Evolutionary conservation across 202 grass and related monocot species (phyloP).

Genomic region (Miscanthus sacchariflorus): DNA sequence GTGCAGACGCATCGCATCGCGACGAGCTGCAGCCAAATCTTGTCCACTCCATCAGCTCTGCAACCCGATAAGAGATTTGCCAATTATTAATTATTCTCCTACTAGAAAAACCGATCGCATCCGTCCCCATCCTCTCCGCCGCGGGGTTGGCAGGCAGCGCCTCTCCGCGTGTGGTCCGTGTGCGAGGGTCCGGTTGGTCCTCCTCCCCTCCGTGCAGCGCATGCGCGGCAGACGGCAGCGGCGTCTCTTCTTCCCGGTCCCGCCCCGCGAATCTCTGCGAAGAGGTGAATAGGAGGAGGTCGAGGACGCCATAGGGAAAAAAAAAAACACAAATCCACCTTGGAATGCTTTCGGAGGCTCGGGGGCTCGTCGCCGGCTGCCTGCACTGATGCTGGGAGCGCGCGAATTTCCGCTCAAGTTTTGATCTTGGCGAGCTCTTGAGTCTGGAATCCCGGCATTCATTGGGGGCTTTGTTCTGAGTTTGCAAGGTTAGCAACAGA

Average conservation of each 20-base stretch:
- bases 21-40: not conserved
- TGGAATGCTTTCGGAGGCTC: not conserved
- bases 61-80: not conserved
- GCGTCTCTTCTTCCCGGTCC: constrained; percentile 5
- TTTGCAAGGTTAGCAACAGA: constrained; percentile 19
- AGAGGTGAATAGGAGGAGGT: not conserved
- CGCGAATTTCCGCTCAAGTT: not conserved
- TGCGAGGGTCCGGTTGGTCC: not conserved
- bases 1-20: not conserved
- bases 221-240: not conserved
- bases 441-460: constrained; percentile 30
- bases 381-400: constrained; percentile 25
- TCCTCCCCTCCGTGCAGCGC: not conserved
- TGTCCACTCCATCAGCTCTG: constrained; percentile 7
- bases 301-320: not conserved
- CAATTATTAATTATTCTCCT: not conserved
- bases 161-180: constrained; percentile 35
- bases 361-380: constrained; percentile 3
- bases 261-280: constrained; percentile 18
- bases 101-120: constrained; percentile 24
- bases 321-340: not conserved
- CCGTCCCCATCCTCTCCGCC: constrained; percentile 1
- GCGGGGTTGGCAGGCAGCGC: constrained; percentile 15
- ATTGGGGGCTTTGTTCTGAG: not conserved
- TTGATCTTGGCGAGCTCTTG: constrained; percentile 7